These are phyloP conservation scores for Penicillium cinerascens DNA, from an alignment of 495 filamentous ascomycete genomes.

Conservation along the genomic window DNA sequence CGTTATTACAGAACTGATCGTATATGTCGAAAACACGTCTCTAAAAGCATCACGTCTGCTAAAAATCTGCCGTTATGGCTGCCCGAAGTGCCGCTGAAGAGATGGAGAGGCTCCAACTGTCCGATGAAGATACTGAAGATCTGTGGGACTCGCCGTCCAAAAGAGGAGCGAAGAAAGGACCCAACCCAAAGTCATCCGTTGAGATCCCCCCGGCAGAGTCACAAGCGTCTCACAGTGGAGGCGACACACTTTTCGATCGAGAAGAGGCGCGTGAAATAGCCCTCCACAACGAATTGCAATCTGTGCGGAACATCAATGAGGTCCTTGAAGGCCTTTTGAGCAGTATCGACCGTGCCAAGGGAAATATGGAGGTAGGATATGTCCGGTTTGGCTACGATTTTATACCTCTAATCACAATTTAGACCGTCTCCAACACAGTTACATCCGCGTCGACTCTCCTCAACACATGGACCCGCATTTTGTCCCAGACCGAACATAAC, in stretches of 20 bases:
- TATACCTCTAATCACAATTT: conserved; percentile 5
- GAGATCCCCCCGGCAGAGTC: conserved; percentile 40
- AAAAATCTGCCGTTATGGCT: conserved; percentile 22
- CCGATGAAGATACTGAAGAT: conserved; percentile 64
- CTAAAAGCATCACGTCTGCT: not conserved
- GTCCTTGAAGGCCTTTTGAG: conserved; percentile 80
- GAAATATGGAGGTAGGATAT: conserved; percentile 79
- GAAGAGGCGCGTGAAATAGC: conserved; percentile 70
- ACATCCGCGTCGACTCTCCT: conserved; percentile 87
- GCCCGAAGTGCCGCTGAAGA: conserved; percentile 40
- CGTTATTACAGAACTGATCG: not conserved
- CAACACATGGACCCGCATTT: conserved; percentile 91
- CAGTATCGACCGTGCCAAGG: conserved; percentile 74
- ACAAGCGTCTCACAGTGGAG: conserved; percentile 36
- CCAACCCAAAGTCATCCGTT: conserved; percentile 16
- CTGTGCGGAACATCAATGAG: conserved; percentile 78
- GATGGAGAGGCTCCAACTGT: conserved; percentile 51
- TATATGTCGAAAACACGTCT: not conserved
- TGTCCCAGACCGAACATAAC: conserved; percentile 96
- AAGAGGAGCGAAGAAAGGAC: conserved; percentile 23
- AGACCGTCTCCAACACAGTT: conserved; percentile 86
- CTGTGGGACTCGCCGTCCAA: conserved; percentile 72
- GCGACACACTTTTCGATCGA: conserved; percentile 56
- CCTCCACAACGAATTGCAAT: conserved; percentile 73
- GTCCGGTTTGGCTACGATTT: not conserved